Base-by-base conservation (phyloP, 495 filamentous ascomycete genomes). In the Penicillium roqueforti region DNA sequence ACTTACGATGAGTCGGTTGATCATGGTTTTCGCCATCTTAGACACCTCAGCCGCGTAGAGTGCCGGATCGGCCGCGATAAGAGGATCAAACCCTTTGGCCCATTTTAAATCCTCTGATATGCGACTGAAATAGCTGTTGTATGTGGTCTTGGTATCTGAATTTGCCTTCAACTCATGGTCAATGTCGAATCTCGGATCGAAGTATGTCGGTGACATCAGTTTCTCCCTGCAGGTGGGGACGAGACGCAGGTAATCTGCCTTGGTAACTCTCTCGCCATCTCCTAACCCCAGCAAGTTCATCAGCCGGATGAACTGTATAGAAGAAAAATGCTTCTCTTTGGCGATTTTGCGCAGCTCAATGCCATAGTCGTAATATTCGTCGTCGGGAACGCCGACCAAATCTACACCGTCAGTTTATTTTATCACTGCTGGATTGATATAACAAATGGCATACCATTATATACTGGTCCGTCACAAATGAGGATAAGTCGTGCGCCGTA, bases 41-140 rank as follows among this genome's bases (percentile, higher is more conserved):
- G 50, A 52, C 16, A 52, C 50, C 20, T 44, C 40, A 1, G 39
- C 31, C 8, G 50, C 31, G 20, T 44, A 52, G 19, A 52, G 50
- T 20, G 29, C 28, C n/a, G 38, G 40, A 16, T 52, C 50, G 11
- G 38, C 19, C 29, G 26, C 50, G 5, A 52, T n/a, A 25, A 23
- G 20, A 25, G 50, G 50, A n/a, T 52, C 50, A 32, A 52, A 32
- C 14, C 39, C 50, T 10, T 52, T 52, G 29, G 50, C 38, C 50
- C 50, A 52, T 44, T 26, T 52, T 3, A 52, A 31, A 52, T 52
- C 50, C 20, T 52, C 50, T 13, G 50, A 52, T 18, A 52, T 52
- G 14, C 50, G 50, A 34, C 29, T 36, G 3, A 52, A 28, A 29
- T 52, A 52, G 38, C 50, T 44, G 7, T 52, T 40, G 18, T 43